A percentile compares a stretch with the other conserved stretches of the same genome.
Conservation (phyloP, 192 early-diverging fungal genomes). For the Entomortierella chlamydospora region DNA sequence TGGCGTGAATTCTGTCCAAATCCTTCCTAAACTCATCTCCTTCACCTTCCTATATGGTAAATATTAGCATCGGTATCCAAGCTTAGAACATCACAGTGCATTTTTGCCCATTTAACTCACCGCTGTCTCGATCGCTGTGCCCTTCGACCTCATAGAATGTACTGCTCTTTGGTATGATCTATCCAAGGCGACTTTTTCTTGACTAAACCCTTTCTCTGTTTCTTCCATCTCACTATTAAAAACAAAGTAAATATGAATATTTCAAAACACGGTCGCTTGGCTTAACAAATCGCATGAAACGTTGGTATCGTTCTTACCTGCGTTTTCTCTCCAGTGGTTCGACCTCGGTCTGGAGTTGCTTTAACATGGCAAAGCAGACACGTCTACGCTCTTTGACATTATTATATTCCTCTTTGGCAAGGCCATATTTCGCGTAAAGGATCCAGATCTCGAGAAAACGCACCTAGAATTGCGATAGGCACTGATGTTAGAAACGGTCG, state of each 20-base stretch:
- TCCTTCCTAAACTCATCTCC: slow-evolving; percentile 42
- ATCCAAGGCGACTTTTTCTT: slow-evolving; percentile 32
- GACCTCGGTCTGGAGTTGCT: slow-evolving; percentile 49
- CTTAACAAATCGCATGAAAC: not conserved
- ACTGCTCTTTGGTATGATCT: slow-evolving; percentile 27
- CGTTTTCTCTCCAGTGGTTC: slow-evolving; percentile 53
- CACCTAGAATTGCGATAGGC: slow-evolving; percentile 45
- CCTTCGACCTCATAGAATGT: slow-evolving; percentile 17
- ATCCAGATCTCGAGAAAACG: slow-evolving; percentile 70
- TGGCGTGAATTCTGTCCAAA: slow-evolving; percentile 42
- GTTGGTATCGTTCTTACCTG: slow-evolving; percentile 26
- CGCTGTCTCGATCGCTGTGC: slow-evolving; percentile 14
- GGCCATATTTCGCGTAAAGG: slow-evolving; percentile 70
- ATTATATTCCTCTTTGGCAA: slow-evolving; percentile 67
- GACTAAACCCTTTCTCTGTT: not conserved
- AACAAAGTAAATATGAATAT: not conserved
- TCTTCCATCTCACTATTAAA: slow-evolving; percentile 29
- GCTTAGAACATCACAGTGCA: not conserved
- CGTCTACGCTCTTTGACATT: slow-evolving; percentile 57
- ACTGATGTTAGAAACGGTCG: not conserved
- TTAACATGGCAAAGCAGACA: slow-evolving; percentile 52
- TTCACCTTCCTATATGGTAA: slow-evolving; percentile 41
- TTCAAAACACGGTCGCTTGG: not conserved
- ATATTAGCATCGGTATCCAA: not conserved
- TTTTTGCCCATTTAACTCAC: slow-evolving; percentile 5